A percentile compares a stretch with the other conserved stretches of the same genome.
These are phyloP conservation scores for Cryptococcus jaspeensis DNA, from an alignment of 1,284 basidiomycete genomes.

Conservation along the genomic window DNA sequence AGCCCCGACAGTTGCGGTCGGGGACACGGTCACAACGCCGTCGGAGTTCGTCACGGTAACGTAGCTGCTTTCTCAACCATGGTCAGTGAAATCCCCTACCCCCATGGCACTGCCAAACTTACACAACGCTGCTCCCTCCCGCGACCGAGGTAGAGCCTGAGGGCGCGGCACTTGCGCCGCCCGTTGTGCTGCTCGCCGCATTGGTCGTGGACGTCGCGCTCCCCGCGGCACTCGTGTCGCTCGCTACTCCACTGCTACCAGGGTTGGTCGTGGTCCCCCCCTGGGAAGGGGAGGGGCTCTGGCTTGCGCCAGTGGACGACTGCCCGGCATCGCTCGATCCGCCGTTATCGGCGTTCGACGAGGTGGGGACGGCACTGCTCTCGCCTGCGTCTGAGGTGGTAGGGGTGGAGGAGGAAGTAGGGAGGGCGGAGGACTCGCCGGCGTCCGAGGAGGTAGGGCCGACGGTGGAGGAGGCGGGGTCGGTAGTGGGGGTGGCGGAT, in stretches of 20 bases:
- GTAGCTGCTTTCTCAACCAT: conserved; percentile 10
- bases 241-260: not conserved
- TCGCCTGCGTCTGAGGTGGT: not conserved
- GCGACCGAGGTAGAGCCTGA: conserved; percentile 15
- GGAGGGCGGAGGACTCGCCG: conserved; percentile 2
- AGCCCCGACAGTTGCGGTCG: conserved; percentile 10
- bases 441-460: conserved; percentile 5
- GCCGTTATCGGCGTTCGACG: not conserved
- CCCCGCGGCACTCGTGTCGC: conserved; percentile 2
- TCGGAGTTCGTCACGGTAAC: conserved; percentile 28
- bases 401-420: conserved; percentile 5
- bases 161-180: conserved; percentile 7
- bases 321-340: not conserved
- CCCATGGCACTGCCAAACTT: conserved; percentile 2
- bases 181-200: conserved; percentile 3
- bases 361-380: not conserved
- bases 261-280: not conserved
- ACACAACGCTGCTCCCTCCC: conserved; percentile 18
- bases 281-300: conserved; percentile 2
- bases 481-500: not conserved
- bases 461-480: conserved; percentile 1
- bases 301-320: not conserved
- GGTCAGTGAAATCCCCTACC: conserved; percentile 1
- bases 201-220: not conserved
- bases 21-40: conserved; percentile 14